Base-by-base conservation (phyloP, 768 basidiomycete genomes). In the Collybia mongolica region DNA sequence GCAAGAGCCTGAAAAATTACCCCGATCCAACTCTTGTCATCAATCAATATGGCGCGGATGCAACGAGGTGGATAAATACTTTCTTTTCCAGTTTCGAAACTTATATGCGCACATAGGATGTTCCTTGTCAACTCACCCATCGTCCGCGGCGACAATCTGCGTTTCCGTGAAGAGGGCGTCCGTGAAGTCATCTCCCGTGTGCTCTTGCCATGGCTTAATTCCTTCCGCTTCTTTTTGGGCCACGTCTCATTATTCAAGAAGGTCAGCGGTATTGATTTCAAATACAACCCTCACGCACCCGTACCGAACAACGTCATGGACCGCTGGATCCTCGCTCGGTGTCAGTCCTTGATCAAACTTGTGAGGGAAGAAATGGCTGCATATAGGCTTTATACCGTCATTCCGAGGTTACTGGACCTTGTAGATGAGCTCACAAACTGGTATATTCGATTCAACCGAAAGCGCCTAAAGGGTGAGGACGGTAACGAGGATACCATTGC, bases 381-480 rank as follows among this genome's bases (percentile, higher is more conserved):
- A 15, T 99, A 99, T 71, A 82, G 95, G 55, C 81, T 99, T 12
- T 98, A 98, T 72, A 98, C 93, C 55, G 90, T 99, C 73, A 93
- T 98, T 54, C 94, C 94, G n/a, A 84, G 93, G 28, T 75, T 98
- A 37, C 75, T 98, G 51, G 88, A 90, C 55, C 84, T 99, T 51
- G 81, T 99, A 24, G 93, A 96, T 57, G 97, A 98, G 67, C 77
- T 98, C 52, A 99, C 97, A 18, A 99, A 99, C 65, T 98, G 95
- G 94, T 99, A 99, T 71, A 98, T 99, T 64, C 93, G 97, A 42
- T 98, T 98, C 75, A 99, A 99, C 71, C 86, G 97, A 39, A 88
- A 87, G 57, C 82, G 97, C 14, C 74, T 99, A 53, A 99, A 99
- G 77, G 97, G 97, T 39, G 91, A 96, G 66, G 88, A 93, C 60